Conservation (phyloP, 1,139 yeast genomes). For the Suhomyces ambrosiae region DNA sequence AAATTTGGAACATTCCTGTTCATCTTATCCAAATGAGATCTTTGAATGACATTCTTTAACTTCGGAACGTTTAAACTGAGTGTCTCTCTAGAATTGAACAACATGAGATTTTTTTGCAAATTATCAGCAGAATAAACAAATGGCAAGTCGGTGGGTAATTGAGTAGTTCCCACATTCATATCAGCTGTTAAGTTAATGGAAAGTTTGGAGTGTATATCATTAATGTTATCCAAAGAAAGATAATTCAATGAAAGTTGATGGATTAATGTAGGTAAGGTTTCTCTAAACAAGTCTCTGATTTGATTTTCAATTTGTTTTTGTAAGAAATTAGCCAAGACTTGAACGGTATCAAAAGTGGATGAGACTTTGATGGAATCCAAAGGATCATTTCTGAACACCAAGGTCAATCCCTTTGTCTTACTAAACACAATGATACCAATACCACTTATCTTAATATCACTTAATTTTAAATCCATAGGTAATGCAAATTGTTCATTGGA, state of each 20-base stretch:
- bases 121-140: constrained; percentile 39
- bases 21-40: constrained; percentile 50
- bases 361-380: constrained; percentile 78
- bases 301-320: constrained; percentile 84
- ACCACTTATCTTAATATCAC: constrained; percentile 74
- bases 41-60: constrained; percentile 56
- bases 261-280: constrained; percentile 78
- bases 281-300: constrained; percentile 77
- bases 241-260: constrained; percentile 77
- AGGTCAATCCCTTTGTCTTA: constrained; percentile 77
- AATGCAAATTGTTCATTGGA: constrained; percentile 72
- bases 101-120: constrained; percentile 67
- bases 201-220: constrained; percentile 34
- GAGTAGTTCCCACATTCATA: constrained; percentile 5
- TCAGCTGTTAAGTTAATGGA: constrained; percentile 18
- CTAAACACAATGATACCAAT: constrained; percentile 84
- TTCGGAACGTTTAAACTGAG: constrained; percentile 65
- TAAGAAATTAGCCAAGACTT: constrained; percentile 76
- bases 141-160: constrained; percentile 14
- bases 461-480: constrained; percentile 74
- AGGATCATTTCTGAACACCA: constrained; percentile 88
- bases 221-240: constrained; percentile 51
- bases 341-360: constrained; percentile 83
- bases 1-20: constrained; percentile 44
- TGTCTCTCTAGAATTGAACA: constrained; percentile 79